phyloP scores from a whole-genome alignment of 306 rosid species.

The Chamaecrista fasciculata region DNA sequence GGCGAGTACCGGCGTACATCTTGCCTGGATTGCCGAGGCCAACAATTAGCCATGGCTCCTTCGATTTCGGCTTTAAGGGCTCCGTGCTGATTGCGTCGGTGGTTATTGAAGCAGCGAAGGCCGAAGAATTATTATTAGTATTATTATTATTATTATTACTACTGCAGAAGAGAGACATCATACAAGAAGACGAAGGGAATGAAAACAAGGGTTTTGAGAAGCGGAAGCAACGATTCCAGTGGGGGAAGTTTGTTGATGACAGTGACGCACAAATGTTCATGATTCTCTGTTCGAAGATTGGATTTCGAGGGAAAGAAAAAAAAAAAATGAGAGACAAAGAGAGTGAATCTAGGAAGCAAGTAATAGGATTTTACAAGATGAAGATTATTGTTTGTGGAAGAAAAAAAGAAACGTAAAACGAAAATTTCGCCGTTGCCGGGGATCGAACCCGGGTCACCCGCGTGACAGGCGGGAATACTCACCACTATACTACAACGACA shows the following conservation, averaged over 20 bases:
- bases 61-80: slow-evolving; percentile 36
- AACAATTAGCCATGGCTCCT: slow-evolving; percentile 70
- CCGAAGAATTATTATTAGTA: slow-evolving; percentile 28
- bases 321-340: too few relatives aligned
- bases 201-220: slow-evolving; percentile 35
- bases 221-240: slow-evolving; percentile 31
- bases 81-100: slow-evolving; percentile 20
- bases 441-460: slow-evolving; percentile 55
- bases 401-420: not conserved
- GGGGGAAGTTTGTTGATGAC: slow-evolving; percentile 36
- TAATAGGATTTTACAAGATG: not conserved
- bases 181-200: slow-evolving; percentile 18
- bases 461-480: slow-evolving; percentile 50
- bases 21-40: slow-evolving; percentile 93
- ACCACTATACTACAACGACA: slow-evolving; percentile 56
- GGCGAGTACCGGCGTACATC: slow-evolving; percentile 58
- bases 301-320: not conserved
- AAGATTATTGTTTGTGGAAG: not conserved
- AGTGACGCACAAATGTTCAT: slow-evolving; percentile 47
- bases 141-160: slow-evolving; percentile 25
- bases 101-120: slow-evolving; percentile 29
- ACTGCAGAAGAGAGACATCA: slow-evolving; percentile 22
- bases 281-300: not conserved
- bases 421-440: slow-evolving; percentile 47
- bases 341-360: slow-evolving; percentile 1